Evolutionary conservation across 2,329 filamentous ascomycete genomes (phyloP).

Genomic region (Cyphellophora europaea): DNA sequence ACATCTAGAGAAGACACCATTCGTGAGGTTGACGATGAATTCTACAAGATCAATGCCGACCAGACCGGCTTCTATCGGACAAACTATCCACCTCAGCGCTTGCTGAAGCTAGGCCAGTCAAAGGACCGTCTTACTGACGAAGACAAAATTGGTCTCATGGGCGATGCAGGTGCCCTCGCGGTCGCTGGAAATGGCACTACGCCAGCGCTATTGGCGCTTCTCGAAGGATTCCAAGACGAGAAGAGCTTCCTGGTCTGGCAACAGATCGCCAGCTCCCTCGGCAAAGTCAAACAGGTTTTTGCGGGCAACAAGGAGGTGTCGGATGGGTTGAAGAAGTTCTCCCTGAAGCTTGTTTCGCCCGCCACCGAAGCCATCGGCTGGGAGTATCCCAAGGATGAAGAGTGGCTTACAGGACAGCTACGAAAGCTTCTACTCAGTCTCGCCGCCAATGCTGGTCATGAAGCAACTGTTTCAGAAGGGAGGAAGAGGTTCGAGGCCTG

Average conservation of each 20-base stretch:
- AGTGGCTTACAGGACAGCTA: conserved; percentile 72
- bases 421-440: conserved; percentile 70
- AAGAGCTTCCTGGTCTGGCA: conserved; percentile 83
- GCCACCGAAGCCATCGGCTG: conserved; percentile 76
- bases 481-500: conserved; percentile 73
- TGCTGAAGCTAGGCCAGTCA: conserved; percentile 69
- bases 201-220: conserved; percentile 68
- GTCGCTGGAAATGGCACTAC: conserved; percentile 79
- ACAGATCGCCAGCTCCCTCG: conserved; percentile 69
- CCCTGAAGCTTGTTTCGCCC: conserved; percentile 63
- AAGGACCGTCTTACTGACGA: conserved; percentile 67
- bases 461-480: conserved; percentile 62
- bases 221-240: conserved; percentile 77
- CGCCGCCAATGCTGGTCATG: conserved; percentile 68
- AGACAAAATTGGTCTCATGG: conserved; percentile 88
- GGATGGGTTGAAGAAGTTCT: conserved; percentile 65
- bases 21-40: conserved; percentile 56
- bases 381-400: conserved; percentile 68
- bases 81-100: conserved; percentile 78
- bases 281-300: conserved; percentile 75
- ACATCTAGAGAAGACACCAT: conserved; percentile 70
- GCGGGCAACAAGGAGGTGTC: conserved; percentile 63
- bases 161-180: conserved; percentile 81
- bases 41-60: conserved; percentile 90
- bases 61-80: conserved; percentile 87